Base-by-base conservation (phyloP, 2,329 filamentous ascomycete genomes). In the Monilinia polystroma region DNA sequence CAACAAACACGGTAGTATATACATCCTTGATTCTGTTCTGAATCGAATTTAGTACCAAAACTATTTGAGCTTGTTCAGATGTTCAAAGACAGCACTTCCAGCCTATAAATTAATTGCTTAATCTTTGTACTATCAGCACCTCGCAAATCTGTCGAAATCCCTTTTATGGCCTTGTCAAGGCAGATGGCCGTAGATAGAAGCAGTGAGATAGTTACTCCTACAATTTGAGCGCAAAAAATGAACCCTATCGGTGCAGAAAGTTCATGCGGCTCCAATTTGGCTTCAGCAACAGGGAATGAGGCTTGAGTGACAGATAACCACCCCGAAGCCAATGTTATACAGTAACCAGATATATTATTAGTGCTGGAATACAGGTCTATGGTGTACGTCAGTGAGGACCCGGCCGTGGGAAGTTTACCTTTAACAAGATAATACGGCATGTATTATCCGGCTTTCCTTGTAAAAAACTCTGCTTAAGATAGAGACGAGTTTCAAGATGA, bases 381-480 rank as follows among this genome's bases (percentile, higher is more conserved):
- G 7, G 76, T 77, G 63, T 72, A 74, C 70, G 76, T 73, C 10
- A 76, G 66, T 0, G 72, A 65, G 8, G 75, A 75, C 0, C 77
- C 80, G 6, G 23, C 52, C 4, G 38, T 11, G 29, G 58, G 71
- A n/a, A 81, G 67, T 14, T 75, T 68, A 23, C 78, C 76, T 2
- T 77, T 76, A 57, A 75, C 54, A 4, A 77, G 67, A 68, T 77
- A 81, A 75, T 73, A 81, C 2, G 78, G 78, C 66, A 77, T 76
- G 64, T 80, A 80, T 35, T 76, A 77, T 2, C 78, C 78, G n/a
- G 5, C 1, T 74, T 71, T 29, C 71, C 66, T 6, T 76, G 76
- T 12, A 79, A 69, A n/a, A 76, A 2, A 69, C 71, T 35, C 78
- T 78, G 26, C 77, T 74, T 14, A 70, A 23, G 41, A 79, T 74